Base-by-base conservation (phyloP, 139 green algal genomes). In the Chlorella sp. region DNA sequence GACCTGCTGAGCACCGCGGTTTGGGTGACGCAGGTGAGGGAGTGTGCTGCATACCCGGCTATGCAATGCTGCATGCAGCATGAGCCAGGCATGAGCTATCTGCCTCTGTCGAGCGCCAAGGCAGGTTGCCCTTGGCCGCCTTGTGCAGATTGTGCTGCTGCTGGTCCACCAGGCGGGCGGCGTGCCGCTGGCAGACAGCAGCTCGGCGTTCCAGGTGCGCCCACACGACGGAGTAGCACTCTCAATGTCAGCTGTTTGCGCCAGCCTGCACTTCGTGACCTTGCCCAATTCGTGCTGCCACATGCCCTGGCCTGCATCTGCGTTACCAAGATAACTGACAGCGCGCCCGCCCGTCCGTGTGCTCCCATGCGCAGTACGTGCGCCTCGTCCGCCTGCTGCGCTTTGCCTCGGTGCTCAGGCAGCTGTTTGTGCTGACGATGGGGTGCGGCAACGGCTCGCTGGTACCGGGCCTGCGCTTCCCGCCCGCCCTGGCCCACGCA, bases 321-420 rank as follows among this genome's bases (percentile, higher is more conserved):
- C n/a, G n/a, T n/a, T n/a, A n/a, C n/a, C n/a, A n/a, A n/a, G n/a
- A n/a, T n/a, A n/a, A n/a, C n/a, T n/a, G n/a, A n/a, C n/a, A n/a
- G n/a, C n/a, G n/a, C n/a, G n/a, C n/a, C 38, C 38, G 13, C 44
- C 73, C 43, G 3, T 7, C 8, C 13, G 11, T 11, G 28, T 40
- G 43, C 9, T 24, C 28, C 41, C 43, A 5, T 3, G 26, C 24
- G 6, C 73, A 64, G 74, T 64, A 82, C 48, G 41, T 86, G 51
- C 72, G 73, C 32, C 82, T 86, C 43, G 38, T 86, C 6, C 82
- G 82, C 58, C 68, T 86, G 65, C 41, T 82, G 28, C 82, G 82
- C 38, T 82, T 86, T 62, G 4, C 73, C 28, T 32, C 26, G 9
- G 46, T 86, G 30, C 36, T 85, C 38, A 54, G 69, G 51, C 48